phyloP scores from a whole-genome alignment of 2,329 filamentous ascomycete genomes.

The Cadophora luteo-olivacea region DNA sequence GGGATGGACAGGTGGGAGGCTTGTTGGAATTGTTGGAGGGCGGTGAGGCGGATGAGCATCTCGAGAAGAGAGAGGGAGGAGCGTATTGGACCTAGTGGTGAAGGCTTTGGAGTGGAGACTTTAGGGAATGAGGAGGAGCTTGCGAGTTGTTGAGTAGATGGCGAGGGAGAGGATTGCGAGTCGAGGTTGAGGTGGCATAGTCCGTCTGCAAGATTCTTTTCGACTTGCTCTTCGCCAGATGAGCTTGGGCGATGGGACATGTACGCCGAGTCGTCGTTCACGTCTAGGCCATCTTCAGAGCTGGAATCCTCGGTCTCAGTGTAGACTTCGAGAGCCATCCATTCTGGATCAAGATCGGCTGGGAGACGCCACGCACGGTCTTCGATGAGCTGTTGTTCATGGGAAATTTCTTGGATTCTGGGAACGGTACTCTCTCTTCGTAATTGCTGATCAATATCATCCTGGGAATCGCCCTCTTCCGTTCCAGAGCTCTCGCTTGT shows the following conservation, averaged over 20 bases:
- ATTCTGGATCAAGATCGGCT: slow-evolving; percentile 73
- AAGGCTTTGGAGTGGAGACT: slow-evolving; percentile 33
- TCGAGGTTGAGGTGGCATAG: slow-evolving; percentile 39
- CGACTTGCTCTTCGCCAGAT: slow-evolving; percentile 25
- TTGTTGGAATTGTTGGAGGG: slow-evolving; percentile 78
- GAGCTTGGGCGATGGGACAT: slow-evolving; percentile 35
- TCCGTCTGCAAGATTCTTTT: slow-evolving; percentile 28
- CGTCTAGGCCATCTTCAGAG: slow-evolving; percentile 53
- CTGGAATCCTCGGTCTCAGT: slow-evolving; percentile 61
- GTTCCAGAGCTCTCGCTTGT: slow-evolving; percentile 23
- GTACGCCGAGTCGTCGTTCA: slow-evolving; percentile 37
- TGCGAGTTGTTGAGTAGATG: slow-evolving; percentile 24
- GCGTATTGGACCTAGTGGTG: slow-evolving; percentile 58
- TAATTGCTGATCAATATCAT: slow-evolving; percentile 43
- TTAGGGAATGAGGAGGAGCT: slow-evolving; percentile 12
- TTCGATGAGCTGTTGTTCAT: slow-evolving; percentile 16
- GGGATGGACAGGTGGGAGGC: slow-evolving; percentile 73
- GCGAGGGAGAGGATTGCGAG: slow-evolving; percentile 32
- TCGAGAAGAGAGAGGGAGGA: slow-evolving; percentile 76
- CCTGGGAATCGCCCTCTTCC: slow-evolving; percentile 43
- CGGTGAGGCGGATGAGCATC: slow-evolving; percentile 73
- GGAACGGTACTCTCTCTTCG: slow-evolving; percentile 42
- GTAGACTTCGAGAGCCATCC: slow-evolving; percentile 77
- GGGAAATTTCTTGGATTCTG: slow-evolving; percentile 21
- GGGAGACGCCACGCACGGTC: slow-evolving; percentile 58